phyloP scores from a whole-genome alignment of 169 alveolate genomes.

The Plasmodium coatneyi region DNA sequence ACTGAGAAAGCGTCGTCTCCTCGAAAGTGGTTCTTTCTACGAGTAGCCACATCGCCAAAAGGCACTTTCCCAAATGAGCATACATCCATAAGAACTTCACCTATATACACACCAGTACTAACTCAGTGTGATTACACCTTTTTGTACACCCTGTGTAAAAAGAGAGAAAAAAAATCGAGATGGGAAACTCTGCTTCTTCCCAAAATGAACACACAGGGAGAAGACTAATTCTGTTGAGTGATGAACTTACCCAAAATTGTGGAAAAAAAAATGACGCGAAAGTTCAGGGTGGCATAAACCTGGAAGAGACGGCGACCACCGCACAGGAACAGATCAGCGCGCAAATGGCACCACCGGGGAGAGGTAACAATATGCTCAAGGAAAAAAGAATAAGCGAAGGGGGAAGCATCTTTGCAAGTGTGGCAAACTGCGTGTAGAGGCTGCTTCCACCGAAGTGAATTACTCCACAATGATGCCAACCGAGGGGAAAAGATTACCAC shows the following conservation, averaged over 20 bases:
- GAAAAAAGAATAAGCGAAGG: neutral
- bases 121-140: neutral
- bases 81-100: neutral
- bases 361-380: neutral
- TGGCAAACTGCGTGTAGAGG: neutral
- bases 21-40: neutral
- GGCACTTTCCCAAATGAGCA: neutral
- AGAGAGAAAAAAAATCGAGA: conserved; percentile 1
- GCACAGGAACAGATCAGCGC: neutral
- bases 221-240: conserved; percentile 32
- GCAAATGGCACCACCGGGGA: neutral
- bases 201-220: conserved; percentile 1
- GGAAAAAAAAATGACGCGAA: neutral
- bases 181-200: conserved; percentile 45
- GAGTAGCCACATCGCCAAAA: neutral
- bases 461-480: neutral
- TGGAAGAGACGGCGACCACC: neutral
- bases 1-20: neutral
- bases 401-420: neutral
- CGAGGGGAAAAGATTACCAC: neutral
- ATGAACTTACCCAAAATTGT: conserved; percentile 1
- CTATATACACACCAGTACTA: neutral
- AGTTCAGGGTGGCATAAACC: neutral
- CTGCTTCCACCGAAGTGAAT: neutral
- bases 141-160: neutral